Conservation (phyloP, 768 basidiomycete genomes). For the Lactarius psammicola region DNA sequence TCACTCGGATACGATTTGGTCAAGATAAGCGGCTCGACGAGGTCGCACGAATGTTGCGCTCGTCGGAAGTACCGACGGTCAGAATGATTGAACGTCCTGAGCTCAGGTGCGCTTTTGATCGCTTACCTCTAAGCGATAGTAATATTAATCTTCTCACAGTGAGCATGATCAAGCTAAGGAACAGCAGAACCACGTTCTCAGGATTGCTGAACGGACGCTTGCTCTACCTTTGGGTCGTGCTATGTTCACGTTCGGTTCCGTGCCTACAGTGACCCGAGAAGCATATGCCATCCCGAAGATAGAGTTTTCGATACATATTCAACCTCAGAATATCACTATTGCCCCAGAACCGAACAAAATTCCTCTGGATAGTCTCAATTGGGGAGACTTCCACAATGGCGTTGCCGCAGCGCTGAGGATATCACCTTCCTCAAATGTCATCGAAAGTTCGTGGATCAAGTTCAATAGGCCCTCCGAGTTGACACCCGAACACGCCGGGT, state of each 20-base stretch:
- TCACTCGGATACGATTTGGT: slow-evolving; percentile 83
- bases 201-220: slow-evolving; percentile 85
- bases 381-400: slow-evolving; percentile 99
- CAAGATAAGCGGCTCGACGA: slow-evolving; percentile 89
- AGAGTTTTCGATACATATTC: slow-evolving; percentile 70
- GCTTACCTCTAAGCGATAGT: neutral
- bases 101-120: slow-evolving; percentile 50
- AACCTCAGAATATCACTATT: slow-evolving; percentile 66
- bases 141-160: slow-evolving; percentile 41
- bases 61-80: slow-evolving; percentile 65
- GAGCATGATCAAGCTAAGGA: slow-evolving; percentile 87
- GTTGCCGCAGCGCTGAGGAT: slow-evolving; percentile 90
- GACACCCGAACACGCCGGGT: slow-evolving; percentile 94
- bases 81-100: slow-evolving; percentile 66
- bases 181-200: slow-evolving; percentile 75
- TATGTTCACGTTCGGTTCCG: slow-evolving; percentile 86
- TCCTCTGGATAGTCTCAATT: slow-evolving; percentile 65
- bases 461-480: slow-evolving; percentile 93
- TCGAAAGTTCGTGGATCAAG: slow-evolving; percentile 94
- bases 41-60: slow-evolving; percentile 87
- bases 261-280: slow-evolving; percentile 71
- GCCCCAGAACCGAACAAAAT: slow-evolving; percentile 73
- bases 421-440: slow-evolving; percentile 63
- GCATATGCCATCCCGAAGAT: slow-evolving; percentile 78
- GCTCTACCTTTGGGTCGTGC: slow-evolving; percentile 87